These are phyloP conservation scores for Nitzschia palea DNA, from an alignment of 108 stramenopile genomes.

Conservation along the genomic window DNA sequence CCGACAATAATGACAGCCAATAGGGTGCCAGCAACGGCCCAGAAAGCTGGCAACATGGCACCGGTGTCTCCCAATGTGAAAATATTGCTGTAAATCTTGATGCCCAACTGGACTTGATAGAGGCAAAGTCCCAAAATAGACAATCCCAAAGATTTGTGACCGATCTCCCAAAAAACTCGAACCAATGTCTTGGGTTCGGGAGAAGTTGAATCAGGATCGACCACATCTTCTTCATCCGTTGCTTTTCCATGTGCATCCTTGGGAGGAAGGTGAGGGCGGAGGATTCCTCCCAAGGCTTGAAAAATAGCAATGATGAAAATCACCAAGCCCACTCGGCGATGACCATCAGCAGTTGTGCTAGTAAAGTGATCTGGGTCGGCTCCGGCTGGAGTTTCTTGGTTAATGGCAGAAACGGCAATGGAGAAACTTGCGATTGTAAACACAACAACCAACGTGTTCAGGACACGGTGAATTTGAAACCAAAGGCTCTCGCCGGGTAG, in stretches of 20 bases:
- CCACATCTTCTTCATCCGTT: slow-evolving; percentile 1
- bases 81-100: slow-evolving; percentile 22
- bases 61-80: slow-evolving; percentile 25
- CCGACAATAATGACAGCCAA: slow-evolving; percentile 14
- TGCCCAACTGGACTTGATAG: slow-evolving; percentile 42
- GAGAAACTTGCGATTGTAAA: slow-evolving; percentile 42
- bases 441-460: slow-evolving; percentile 31
- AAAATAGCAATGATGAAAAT: slow-evolving; percentile 44
- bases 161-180: slow-evolving; percentile 32
- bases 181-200: slow-evolving; percentile 10
- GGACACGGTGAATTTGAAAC: slow-evolving; percentile 42
- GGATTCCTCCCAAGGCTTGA: slow-evolving; percentile 36
- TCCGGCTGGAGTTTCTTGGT: slow-evolving; percentile 27
- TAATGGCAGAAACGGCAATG: slow-evolving; percentile 43
- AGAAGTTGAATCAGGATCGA: background rate
- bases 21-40: slow-evolving; percentile 15
- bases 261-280: slow-evolving; percentile 41
- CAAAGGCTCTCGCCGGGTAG: slow-evolving; percentile 33
- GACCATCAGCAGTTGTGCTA: slow-evolving; percentile 15
- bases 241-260: background rate
- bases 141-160: slow-evolving; percentile 32
- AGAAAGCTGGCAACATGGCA: slow-evolving; percentile 18
- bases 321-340: slow-evolving; percentile 40
- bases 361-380: slow-evolving; percentile 27
- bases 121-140: slow-evolving; percentile 23